Evolutionary conservation across 139 green algal species (phyloP).

Genomic region (Spirogloea muscicola): DNA sequence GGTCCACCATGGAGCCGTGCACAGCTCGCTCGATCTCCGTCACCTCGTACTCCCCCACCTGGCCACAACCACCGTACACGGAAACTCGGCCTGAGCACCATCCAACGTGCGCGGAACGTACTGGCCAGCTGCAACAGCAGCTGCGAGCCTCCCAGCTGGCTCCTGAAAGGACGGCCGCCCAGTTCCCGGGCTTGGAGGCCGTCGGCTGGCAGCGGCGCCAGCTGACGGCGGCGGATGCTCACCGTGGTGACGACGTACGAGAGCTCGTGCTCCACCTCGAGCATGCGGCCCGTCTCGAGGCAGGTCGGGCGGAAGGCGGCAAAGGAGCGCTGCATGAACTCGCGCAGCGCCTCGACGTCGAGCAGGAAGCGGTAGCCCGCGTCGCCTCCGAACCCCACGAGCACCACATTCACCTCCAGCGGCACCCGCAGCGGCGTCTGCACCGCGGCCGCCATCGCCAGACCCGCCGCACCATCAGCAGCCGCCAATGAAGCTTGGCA

Average conservation of each 20-base stretch:
- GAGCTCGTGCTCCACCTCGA: constrained; percentile 32
- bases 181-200: neutral
- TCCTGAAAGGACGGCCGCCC: neutral
- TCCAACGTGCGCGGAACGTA: neutral
- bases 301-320: constrained; percentile 20
- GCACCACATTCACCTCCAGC: constrained; percentile 47
- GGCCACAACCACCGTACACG: neutral
- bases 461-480: neutral
- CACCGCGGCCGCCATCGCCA: neutral
- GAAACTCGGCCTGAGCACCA: neutral
- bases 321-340: constrained; percentile 19
- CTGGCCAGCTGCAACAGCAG: neutral
- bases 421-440: constrained; percentile 31
- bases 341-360: constrained; percentile 6
- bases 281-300: constrained; percentile 22
- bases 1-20: neutral
- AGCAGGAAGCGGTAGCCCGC: constrained; percentile 27
- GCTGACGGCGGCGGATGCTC: neutral
- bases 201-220: neutral
- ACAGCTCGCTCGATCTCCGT: no score
- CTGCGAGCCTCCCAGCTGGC: neutral
- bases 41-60: neutral
- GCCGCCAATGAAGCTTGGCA: neutral
- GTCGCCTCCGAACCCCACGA: constrained; percentile 38
- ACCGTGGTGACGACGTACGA: constrained; percentile 24